phyloP scores from a whole-genome alignment of 2,329 filamentous ascomycete genomes.

The Fusarium sp. region DNA sequence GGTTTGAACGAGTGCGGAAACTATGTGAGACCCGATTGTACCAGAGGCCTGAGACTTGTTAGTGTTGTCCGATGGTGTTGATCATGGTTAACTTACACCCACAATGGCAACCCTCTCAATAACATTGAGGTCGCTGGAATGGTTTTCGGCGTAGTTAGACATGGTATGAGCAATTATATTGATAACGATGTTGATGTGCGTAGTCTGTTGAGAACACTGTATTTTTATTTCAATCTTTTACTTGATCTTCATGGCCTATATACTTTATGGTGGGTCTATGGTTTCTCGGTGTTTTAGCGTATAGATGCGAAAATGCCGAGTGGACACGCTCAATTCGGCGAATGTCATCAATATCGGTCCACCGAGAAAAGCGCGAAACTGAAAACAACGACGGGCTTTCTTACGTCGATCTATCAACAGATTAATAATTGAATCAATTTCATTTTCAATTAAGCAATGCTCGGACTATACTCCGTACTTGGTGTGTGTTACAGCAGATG shows the following conservation, averaged over 20 bases:
- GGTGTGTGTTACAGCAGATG: too few relatives aligned
- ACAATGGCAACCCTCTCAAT: constrained; percentile 59
- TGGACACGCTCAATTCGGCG: background rate
- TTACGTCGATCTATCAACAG: too few relatives aligned
- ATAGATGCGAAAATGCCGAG: background rate
- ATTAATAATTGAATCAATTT: too few relatives aligned
- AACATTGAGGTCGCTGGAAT: constrained; percentile 50
- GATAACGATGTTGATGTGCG: background rate
- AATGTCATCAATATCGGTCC: background rate
- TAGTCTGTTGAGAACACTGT: too few relatives aligned
- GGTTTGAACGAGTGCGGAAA: constrained; percentile 59
- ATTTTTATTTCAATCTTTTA: background rate
- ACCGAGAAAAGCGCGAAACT: too few relatives aligned
- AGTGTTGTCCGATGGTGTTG: background rate
- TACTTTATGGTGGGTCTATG: background rate
- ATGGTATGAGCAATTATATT: background rate
- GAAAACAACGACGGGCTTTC: too few relatives aligned
- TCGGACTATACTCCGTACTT: too few relatives aligned
- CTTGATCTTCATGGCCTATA: background rate
- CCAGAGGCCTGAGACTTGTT: constrained; percentile 16
- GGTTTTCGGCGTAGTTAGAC: constrained; percentile 42
- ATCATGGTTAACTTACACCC: constrained; percentile 53
- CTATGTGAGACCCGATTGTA: constrained; percentile 49
- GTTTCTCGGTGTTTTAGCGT: background rate
- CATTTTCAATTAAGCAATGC: too few relatives aligned